phyloP scores from a whole-genome alignment of 345 rosid genomes.

The Excoecaria cochinchinensis region DNA sequence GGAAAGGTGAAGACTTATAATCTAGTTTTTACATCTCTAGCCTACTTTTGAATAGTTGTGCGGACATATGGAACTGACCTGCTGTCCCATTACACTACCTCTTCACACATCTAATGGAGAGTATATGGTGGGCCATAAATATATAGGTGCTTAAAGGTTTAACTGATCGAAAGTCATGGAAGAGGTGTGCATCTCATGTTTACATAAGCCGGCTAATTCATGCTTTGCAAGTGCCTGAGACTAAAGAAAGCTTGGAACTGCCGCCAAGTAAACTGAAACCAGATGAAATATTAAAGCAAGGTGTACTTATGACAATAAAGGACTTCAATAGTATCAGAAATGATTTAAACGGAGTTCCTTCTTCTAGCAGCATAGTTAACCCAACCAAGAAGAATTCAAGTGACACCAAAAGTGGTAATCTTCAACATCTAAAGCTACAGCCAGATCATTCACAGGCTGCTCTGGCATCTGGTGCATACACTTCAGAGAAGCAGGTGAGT shows the following conservation, averaged over 20 bases:
- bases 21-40: background rate
- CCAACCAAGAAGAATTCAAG: conserved; percentile 21
- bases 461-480: conserved; percentile 23
- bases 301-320: conserved; percentile 27
- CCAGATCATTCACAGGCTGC: conserved; percentile 31
- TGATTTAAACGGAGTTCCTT: conserved; percentile 22
- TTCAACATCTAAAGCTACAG: conserved; percentile 24
- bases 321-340: conserved; percentile 21
- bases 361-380: conserved; percentile 9
- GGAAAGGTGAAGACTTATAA: conserved; percentile 34
- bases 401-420: conserved; percentile 29
- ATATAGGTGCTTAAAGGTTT: conserved; percentile 36
- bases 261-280: conserved; percentile 32
- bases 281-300: conserved; percentile 33
- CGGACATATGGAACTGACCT: background rate
- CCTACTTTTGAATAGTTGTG: background rate
- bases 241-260: conserved; percentile 30
- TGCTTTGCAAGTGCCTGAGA: conserved; percentile 34
- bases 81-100: background rate
- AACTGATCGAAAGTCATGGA: conserved; percentile 38
- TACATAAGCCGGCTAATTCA: conserved; percentile 60
- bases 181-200: conserved; percentile 62
- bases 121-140: conserved; percentile 11
- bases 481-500: conserved; percentile 49
- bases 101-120: conserved; percentile 13